These are phyloP conservation scores for Coniochaeta sp. DNA, from an alignment of 2,329 filamentous ascomycete species.

Conservation along the genomic window DNA sequence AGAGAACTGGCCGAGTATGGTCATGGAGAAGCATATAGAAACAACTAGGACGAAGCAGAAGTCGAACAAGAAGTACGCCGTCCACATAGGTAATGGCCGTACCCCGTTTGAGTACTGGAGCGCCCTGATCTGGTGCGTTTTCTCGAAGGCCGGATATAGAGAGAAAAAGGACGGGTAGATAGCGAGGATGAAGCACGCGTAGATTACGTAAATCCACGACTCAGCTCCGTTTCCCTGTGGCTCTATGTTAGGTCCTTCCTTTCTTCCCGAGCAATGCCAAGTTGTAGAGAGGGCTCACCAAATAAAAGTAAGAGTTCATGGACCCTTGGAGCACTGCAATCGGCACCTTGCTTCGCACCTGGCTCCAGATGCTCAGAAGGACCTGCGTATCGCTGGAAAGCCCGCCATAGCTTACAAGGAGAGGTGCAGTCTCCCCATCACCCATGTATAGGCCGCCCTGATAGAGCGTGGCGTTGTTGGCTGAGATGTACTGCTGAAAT, in stretches of 20 bases:
- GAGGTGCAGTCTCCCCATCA: slow-evolving; percentile 4
- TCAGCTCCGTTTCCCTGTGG: background rate
- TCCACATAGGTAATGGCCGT: slow-evolving; percentile 52
- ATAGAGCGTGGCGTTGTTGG: slow-evolving; percentile 15
- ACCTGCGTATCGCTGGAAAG: background rate
- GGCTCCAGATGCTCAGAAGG: slow-evolving; percentile 8
- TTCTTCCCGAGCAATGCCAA: background rate
- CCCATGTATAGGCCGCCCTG: slow-evolving; percentile 9
- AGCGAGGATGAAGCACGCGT: slow-evolving; percentile 31
- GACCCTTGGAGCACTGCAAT: background rate
- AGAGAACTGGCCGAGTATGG: slow-evolving; percentile 43
- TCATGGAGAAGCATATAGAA: slow-evolving; percentile 35
- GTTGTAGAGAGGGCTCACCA: background rate
- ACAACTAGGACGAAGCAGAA: slow-evolving; percentile 46
- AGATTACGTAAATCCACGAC: slow-evolving; percentile 1
- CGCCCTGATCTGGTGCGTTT: slow-evolving; percentile 52
- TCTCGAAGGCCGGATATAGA: slow-evolving; percentile 57
- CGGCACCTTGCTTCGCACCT: slow-evolving; percentile 3
- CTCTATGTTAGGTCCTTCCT: background rate
- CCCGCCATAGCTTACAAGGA: slow-evolving; percentile 3
- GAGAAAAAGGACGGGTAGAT: slow-evolving; percentile 60
- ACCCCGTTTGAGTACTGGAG: slow-evolving; percentile 66
- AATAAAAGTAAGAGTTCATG: background rate
- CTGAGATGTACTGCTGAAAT: slow-evolving; percentile 42
- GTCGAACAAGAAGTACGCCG: slow-evolving; percentile 58